phyloP scores from a whole-genome alignment of 306 rosid species.

The Sesbania bispinosa region DNA sequence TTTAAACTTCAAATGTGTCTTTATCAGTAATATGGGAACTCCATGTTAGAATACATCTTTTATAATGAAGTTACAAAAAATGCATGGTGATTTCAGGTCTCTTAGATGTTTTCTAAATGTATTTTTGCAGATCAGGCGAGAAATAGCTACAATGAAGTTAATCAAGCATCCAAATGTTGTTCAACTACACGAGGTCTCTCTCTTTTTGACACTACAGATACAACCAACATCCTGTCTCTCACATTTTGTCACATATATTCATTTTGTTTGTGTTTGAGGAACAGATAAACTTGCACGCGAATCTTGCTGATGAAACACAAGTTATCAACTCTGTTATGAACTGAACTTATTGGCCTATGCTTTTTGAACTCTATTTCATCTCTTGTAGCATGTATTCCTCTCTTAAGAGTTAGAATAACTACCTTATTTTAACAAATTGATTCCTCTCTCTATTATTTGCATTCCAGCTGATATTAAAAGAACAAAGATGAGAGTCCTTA shows the following conservation, averaged over 20 bases:
- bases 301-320: not conserved
- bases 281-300: not conserved
- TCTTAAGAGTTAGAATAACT: not conserved
- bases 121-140: slow-evolving; percentile 73
- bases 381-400: not conserved
- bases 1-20: not conserved
- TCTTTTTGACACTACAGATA: slow-evolving; percentile 42
- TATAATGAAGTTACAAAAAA: not conserved
- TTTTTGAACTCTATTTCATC: not conserved
- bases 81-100: slow-evolving; percentile 4
- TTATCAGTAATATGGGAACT: not conserved
- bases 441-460: not conserved
- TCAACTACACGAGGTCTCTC: slow-evolving; percentile 64
- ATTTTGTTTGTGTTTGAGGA: not conserved
- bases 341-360: not conserved
- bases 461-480: not conserved
- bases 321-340: not conserved
- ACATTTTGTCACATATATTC: not conserved
- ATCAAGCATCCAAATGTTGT: slow-evolving; percentile 97
- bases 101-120: not conserved
- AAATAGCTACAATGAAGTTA: slow-evolving; percentile 94
- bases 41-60: not conserved
- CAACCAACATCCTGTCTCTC: not conserved
- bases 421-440: not conserved
- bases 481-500: not conserved